phyloP scores from a whole-genome alignment of 2,329 filamentous ascomycete species.

The Colletotrichum brevisporum region DNA sequence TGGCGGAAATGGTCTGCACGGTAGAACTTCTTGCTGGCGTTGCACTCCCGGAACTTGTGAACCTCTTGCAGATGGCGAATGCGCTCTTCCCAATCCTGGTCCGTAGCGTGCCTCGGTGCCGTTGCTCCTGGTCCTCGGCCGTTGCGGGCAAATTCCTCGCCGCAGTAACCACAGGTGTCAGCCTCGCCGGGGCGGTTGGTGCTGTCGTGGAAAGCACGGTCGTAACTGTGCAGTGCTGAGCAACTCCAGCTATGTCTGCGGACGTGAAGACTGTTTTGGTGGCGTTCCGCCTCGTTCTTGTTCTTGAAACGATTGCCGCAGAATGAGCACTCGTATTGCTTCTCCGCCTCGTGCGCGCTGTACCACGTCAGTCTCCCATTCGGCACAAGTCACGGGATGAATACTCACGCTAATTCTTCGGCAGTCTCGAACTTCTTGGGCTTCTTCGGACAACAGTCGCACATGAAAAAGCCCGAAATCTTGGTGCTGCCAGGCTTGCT shows the following conservation, averaged over 20 bases:
- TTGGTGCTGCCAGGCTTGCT: conserved; percentile 63
- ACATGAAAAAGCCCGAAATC: conserved; percentile 74
- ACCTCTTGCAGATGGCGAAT: conserved; percentile 89
- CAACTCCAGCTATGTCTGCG: conserved; percentile 97
- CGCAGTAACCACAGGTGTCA: conserved; percentile 95
- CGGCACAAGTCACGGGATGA: background rate
- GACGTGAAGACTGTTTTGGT: conserved; percentile 95
- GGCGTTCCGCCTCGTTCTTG: conserved; percentile 97
- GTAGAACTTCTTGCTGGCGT: conserved; percentile 98
- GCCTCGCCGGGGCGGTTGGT: conserved; percentile 74
- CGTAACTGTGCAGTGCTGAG: conserved; percentile 82
- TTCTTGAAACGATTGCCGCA: conserved; percentile 98
- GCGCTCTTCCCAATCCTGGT: conserved; percentile 89
- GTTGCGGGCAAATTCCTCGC: conserved; percentile 82
- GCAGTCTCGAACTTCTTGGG: conserved; percentile 93
- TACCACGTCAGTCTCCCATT: conserved; percentile 42
- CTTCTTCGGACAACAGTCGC: conserved; percentile 97
- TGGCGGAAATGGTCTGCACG: conserved; percentile 98
- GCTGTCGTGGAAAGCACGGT: conserved; percentile 90
- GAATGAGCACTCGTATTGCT: conserved; percentile 94
- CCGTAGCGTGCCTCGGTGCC: conserved; percentile 69
- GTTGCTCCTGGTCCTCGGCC: conserved; percentile 58
- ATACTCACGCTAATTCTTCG: conserved; percentile 84
- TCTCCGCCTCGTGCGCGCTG: conserved; percentile 92
- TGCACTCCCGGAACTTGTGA: conserved; percentile 98